Conservation (phyloP, 2,329 filamentous ascomycete species). For the Claviceps citrina region DNA sequence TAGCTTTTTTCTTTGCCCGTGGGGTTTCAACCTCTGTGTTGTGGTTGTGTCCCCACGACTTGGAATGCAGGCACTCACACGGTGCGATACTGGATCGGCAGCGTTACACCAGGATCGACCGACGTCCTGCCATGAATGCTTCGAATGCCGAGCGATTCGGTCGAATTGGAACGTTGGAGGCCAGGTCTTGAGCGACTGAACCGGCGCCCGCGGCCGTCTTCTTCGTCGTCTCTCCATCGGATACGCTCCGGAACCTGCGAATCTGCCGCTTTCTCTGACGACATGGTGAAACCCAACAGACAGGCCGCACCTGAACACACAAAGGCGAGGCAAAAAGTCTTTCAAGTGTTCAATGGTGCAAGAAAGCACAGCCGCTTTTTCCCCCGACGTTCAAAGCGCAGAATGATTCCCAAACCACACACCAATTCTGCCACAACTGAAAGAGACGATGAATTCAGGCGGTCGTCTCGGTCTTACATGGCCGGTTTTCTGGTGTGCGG, state of each 20-base stretch:
- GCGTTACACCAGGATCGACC: slow-evolving; percentile 14
- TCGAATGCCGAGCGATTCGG: slow-evolving; percentile 26
- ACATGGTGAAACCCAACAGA: slow-evolving; percentile 3
- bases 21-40: too few relatives aligned
- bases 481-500: slow-evolving; percentile 3
- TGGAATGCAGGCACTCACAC: slow-evolving; percentile 22
- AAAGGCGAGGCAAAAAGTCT: too few relatives aligned
- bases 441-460: neutral
- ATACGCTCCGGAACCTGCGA: slow-evolving; percentile 14
- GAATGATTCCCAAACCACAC: too few relatives aligned
- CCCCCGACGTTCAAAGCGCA: too few relatives aligned
- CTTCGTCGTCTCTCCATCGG: slow-evolving; percentile 24
- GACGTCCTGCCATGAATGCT: slow-evolving; percentile 18
- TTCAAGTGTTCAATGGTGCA: too few relatives aligned
- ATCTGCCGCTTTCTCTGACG: slow-evolving; percentile 7
- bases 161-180: slow-evolving; percentile 14
- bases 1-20: neutral
- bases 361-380: too few relatives aligned
- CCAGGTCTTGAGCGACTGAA: slow-evolving; percentile 8
- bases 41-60: neutral
- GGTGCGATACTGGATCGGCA: slow-evolving; percentile 41
- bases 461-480: slow-evolving; percentile 1
- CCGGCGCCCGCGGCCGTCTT: slow-evolving; percentile 11
- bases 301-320: too few relatives aligned
- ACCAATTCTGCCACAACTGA: neutral